Conservation (phyloP, 805 yeast species). For the Spathaspora girioi region DNA sequence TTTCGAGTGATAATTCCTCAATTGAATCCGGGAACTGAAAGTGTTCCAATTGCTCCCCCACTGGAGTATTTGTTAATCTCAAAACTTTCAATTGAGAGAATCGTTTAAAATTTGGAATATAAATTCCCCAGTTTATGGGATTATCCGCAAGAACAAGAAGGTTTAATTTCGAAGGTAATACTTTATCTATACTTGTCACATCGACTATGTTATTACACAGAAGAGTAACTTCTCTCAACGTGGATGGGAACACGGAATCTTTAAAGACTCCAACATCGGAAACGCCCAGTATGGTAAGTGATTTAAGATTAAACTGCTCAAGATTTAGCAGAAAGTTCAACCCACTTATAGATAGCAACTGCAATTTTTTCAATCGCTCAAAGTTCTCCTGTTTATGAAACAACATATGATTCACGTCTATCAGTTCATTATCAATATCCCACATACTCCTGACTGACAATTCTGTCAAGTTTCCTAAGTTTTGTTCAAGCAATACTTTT, state of each 20-base stretch:
- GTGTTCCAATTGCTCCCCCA: conserved; percentile 9
- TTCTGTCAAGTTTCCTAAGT: background rate
- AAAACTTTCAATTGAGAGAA: background rate
- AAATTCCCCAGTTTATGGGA: conserved; percentile 15
- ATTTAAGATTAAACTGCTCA: background rate
- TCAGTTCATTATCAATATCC: background rate
- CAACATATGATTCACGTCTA: conserved; percentile 1
- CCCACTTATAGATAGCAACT: background rate
- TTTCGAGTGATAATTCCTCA: conserved; percentile 13
- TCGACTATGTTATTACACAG: background rate
- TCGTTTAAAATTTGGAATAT: conserved; percentile 10
- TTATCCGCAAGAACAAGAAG: conserved; percentile 13
- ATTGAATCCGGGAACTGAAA: conserved; percentile 14
- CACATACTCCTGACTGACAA: background rate
- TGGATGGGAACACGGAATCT: conserved; percentile 5
- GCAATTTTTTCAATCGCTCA: background rate
- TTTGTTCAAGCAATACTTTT: background rate
- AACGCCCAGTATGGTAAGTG: background rate
- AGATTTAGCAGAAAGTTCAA: background rate
- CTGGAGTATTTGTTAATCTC: conserved; percentile 13
- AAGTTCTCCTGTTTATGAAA: background rate
- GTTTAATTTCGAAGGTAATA: background rate
- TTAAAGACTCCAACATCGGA: background rate
- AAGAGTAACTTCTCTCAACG: conserved; percentile 8
- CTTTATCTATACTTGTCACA: background rate